Base-by-base conservation (phyloP, 805 yeast species). In the Saccharomycopsis sp. region DNA sequence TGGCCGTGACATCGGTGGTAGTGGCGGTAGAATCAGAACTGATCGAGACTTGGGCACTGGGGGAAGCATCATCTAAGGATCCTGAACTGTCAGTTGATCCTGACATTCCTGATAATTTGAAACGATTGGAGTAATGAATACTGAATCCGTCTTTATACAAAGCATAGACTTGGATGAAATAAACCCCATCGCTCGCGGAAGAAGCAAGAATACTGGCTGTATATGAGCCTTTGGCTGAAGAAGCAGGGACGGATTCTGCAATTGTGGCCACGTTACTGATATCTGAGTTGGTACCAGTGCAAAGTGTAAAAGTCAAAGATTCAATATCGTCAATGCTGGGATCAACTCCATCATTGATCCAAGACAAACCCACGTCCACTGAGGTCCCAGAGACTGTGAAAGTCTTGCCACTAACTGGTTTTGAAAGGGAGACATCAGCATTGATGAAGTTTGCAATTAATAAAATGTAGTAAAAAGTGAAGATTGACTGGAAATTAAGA, bases 121-220 rank as follows among this genome's bases (percentile, higher is more conserved):
- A 80, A 52, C 94, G 64, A 29, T 70, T 67, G 3, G 87, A 56
- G 58, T 85, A 85, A 54, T 78, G 81, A 49, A 74, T 74, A 1
- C 85, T 69, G 51, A 61, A 64, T 26, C 72, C 74, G 5, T 61
- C 63, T 21, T 52, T 50, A 6, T 56, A 46, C 2, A 56, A 42
- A 1, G 85, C 72, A 47, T 67, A 71, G 25, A 87, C 56, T 62
- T 89, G 96, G 48, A 89, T 57, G 57, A 63, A 84, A 59, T 72
- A 89, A 44, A 60, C 59, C 23, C 98, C 98, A 52, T 69, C 57
- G 2, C 75, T 74, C 28, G 74, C 79, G 9, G 53, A 52, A 19
- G 61, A 40, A 2, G 74, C 58, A 9, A 63, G 62, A 37, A 78
- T 52, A 0, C 57, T 32, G 1, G 76, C 72, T 1, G 64, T 54